Base-by-base conservation (phyloP, 129 eudicot species). In the Chrysanthemum makinoi region DNA sequence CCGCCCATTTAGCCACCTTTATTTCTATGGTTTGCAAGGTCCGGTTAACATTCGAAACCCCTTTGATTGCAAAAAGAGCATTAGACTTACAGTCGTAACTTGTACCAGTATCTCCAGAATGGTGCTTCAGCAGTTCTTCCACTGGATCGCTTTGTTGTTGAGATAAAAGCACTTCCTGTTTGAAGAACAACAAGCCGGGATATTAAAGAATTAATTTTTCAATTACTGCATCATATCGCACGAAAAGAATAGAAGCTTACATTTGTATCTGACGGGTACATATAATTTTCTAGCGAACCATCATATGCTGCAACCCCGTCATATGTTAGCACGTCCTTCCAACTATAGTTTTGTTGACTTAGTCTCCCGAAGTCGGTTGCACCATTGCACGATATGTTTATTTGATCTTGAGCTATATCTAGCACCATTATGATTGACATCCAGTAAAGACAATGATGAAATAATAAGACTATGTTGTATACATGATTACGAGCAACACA, bases 271-370 rank as follows among this genome's bases (percentile, higher is more conserved):
- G 56, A 66, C 13, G 44, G 75, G 79, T 72, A 72, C 10, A 28
- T 49, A 35, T 47, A 51, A 55, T 76, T 77, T 46, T 70, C 73
- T 68, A 77, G 80, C n/a, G 78, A 70, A 15, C 60, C 85, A 72
- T 48, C 74, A 70, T 19, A 35, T 56, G 73, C 61, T 17, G 86
- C 72, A 77, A 57, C 55, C 20, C 9, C 72, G 56, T 39, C 64
- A 76, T 61, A 66, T 65, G 60, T 86, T 50, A 81, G 79, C 81
- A 85, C 17, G 62, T 87, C 91, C 60, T 77, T 70, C 95, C 93
- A 87, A 62, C 60, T 76, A 50, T 68, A 67, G 19, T 57, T 73
- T 71, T 75, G 89, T 59, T 74, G 69, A 57, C 43, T 78, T 6
- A 75, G 57, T 66, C 49, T 77, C 62, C 58, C 75, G 56, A 33